Evolutionary conservation across 192 early-diverging fungal species (phyloP), one percentile per base, ranked within the genome.

Genomic region (Spizellomyces sp.): DNA sequence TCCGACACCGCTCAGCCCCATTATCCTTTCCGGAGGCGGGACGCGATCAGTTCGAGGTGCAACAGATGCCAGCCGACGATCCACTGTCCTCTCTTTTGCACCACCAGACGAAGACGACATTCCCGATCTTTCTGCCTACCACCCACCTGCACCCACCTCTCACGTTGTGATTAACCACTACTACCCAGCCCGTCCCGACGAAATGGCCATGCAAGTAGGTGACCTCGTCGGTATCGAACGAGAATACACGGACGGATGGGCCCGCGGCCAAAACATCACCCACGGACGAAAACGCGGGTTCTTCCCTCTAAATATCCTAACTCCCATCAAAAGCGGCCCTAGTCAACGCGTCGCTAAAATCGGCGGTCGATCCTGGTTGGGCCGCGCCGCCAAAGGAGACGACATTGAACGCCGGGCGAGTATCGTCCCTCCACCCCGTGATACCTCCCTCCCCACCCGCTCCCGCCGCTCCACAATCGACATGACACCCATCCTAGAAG

Each of bases 221-320:
- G 85, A 86, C 50, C 79, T 86, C 54, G 77, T 86, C 58, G 82
- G 79, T 61, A 82, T 86, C 45, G 85, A 86, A 75, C 64, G 74
- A 17, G 73, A 77, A 67, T 86, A 79, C 64, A 57, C 57, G 4
- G 85, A 86, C 67, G 82, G 82, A 21, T 86, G 82, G 85, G 83
- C 83, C 6, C 70, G 83, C 62, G 83, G 80, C 6, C 83, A 85
- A 54, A 78, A 81, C 67, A 83, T 86, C 48, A 78, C 82, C 4
- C 84, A 81, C 65, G 69, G 78, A 5, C 80, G 80, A 62, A 75
- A 80, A 67, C 80, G 85, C 55, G 80, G 79, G 15, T 45, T 73
- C n/a, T 80, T 86, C 76, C 85, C 85, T n/a, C 50, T 86, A 0
- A 72, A 72, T 36, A 64, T 84, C 12, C 44, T 84, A 22, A 81